These are phyloP conservation scores for Sungouiella thailandica DNA, from an alignment of 805 yeast genomes.

Conservation along the genomic window DNA sequence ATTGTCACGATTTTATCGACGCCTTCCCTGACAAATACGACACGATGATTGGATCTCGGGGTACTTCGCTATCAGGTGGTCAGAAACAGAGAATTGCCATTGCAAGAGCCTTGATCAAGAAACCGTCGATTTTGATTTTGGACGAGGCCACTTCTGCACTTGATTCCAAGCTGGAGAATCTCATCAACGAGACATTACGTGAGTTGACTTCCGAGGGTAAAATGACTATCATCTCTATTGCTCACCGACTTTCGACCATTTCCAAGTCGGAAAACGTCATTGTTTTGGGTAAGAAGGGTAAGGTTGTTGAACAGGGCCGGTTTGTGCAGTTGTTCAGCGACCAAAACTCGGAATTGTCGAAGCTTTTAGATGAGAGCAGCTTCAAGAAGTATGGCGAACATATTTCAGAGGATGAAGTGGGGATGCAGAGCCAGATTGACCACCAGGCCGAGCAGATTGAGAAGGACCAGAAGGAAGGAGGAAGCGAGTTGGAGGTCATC, in stretches of 20 bases:
- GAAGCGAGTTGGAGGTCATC: conserved; percentile 19
- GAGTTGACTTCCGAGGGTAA: conserved; percentile 32
- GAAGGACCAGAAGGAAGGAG: conserved; percentile 11
- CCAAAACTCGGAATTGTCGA: conserved; percentile 38
- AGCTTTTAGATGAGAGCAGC: conserved; percentile 34
- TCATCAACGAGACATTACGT: conserved; percentile 38
- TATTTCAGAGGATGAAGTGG: conserved; percentile 20
- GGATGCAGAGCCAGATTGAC: conserved; percentile 21
- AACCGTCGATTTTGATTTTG: conserved; percentile 57
- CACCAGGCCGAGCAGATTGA: conserved; percentile 22
- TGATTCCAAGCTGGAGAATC: conserved; percentile 47
- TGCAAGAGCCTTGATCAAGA: conserved; percentile 66
- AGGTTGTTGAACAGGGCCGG: conserved; percentile 36
- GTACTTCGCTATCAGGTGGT: conserved; percentile 64
- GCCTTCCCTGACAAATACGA: conserved; percentile 58
- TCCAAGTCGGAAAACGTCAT: conserved; percentile 41
- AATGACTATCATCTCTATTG: conserved; percentile 41
- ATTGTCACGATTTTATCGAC: conserved; percentile 52
- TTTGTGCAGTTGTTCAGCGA: conserved; percentile 37
- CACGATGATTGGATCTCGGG: conserved; percentile 51
- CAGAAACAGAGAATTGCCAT: conserved; percentile 75
- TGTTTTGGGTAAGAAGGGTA: conserved; percentile 38
- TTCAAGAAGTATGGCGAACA: conserved; percentile 16
- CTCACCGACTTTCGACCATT: conserved; percentile 41
- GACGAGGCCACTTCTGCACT: conserved; percentile 71